Evolutionary conservation across 345 rosid genomes (phyloP).

Genomic region (Salix koriyanagi): DNA sequence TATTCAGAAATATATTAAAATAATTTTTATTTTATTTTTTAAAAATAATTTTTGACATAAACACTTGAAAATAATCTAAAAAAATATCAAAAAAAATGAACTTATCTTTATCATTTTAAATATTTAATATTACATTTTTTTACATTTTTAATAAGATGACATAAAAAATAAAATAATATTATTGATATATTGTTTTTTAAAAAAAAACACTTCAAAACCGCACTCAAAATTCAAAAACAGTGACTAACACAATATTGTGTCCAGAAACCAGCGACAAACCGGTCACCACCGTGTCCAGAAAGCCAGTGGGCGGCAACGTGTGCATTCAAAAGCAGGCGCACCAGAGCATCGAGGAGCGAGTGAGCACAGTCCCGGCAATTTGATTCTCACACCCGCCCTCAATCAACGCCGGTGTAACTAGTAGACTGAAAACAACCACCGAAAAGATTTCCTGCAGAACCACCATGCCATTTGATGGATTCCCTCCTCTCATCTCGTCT

Average conservation of each 20-base stretch:
- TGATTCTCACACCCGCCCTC: neutral
- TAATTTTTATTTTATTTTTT: too few relatives aligned
- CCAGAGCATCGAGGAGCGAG: neutral
- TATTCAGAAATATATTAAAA: fast-evolving
- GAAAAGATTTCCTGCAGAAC: neutral
- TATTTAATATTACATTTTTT: too few relatives aligned
- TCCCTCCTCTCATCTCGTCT: constrained; percentile 71
- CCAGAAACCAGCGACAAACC: neutral
- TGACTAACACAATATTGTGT: too few relatives aligned
- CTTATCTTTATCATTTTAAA: too few relatives aligned
- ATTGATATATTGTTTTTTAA: too few relatives aligned
- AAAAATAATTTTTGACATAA: too few relatives aligned
- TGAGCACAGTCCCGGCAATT: neutral
- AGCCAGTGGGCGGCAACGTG: neutral
- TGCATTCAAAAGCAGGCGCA: neutral
- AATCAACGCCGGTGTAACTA: neutral
- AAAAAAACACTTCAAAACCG: too few relatives aligned
- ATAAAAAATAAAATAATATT: too few relatives aligned
- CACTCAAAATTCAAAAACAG: too few relatives aligned
- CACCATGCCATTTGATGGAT: constrained; percentile 55
- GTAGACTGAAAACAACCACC: neutral
- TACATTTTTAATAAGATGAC: too few relatives aligned
- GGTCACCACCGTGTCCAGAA: neutral
- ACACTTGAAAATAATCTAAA: too few relatives aligned
- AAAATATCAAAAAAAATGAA: too few relatives aligned